These are phyloP conservation scores for Tolypocladium amazonense DNA, from an alignment of 2,329 filamentous ascomycete species.

Conservation along the genomic window DNA sequence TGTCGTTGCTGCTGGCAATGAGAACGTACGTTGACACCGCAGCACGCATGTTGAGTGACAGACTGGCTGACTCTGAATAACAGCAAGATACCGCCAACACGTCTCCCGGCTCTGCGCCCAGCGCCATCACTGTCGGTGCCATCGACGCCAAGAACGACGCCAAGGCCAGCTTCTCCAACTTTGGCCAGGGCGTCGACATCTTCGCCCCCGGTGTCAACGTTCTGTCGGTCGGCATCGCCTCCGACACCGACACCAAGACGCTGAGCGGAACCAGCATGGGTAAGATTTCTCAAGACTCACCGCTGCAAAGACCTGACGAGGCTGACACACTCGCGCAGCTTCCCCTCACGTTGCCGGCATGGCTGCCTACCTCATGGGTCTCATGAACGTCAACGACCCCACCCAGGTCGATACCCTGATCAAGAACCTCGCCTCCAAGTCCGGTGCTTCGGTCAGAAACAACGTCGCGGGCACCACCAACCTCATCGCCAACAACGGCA, in stretches of 20 bases:
- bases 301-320: background rate
- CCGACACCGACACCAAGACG: constrained; percentile 29
- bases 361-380: constrained; percentile 54
- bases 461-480: constrained; percentile 35
- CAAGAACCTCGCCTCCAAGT: constrained; percentile 38
- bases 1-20: constrained; percentile 52
- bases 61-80: constrained; percentile 6
- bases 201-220: constrained; percentile 47
- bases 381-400: constrained; percentile 36
- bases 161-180: constrained; percentile 48
- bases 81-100: constrained; percentile 36
- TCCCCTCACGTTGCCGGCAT: constrained; percentile 58
- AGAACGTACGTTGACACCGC: constrained; percentile 23
- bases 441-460: constrained; percentile 30
- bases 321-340: constrained; percentile 24
- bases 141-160: constrained; percentile 39
- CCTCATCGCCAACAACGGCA: constrained; percentile 48
- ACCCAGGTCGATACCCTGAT: constrained; percentile 33
- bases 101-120: constrained; percentile 44
- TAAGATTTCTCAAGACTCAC: constrained; percentile 9
- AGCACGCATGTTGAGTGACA: constrained; percentile 1
- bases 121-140: constrained; percentile 50
- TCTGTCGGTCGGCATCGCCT: constrained; percentile 40
- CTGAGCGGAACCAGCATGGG: constrained; percentile 50
- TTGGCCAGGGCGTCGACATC: constrained; percentile 40